These are phyloP conservation scores for Magnaporthiopsis poae DNA, from an alignment of 2,329 filamentous ascomycete genomes.

Conservation along the genomic window DNA sequence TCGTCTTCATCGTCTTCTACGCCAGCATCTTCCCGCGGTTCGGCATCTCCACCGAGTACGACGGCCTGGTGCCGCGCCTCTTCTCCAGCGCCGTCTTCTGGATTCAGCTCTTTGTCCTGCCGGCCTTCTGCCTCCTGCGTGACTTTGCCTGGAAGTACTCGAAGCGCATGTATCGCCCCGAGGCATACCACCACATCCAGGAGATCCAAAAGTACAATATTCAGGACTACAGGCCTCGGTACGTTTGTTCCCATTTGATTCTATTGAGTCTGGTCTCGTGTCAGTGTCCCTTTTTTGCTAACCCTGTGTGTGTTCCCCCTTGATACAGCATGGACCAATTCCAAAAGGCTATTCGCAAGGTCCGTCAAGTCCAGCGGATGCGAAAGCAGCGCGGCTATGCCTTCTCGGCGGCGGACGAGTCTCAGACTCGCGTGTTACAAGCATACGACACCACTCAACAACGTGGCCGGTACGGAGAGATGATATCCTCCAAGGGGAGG, in stretches of 20 bases:
- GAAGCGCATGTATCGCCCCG: conserved; percentile 92
- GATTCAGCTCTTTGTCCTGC: conserved; percentile 74
- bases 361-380: conserved; percentile 96
- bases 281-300: conserved; percentile 12
- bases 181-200: conserved; percentile 95
- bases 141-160: conserved; percentile 96
- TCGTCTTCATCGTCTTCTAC: conserved; percentile 80
- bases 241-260: conserved; percentile 21
- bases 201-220: conserved; percentile 99
- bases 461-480: conserved; percentile 88
- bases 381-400: conserved; percentile 97
- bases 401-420: conserved; percentile 95
- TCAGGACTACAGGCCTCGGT: conserved; percentile 94
- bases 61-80: conserved; percentile 70
- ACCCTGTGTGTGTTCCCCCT: neutral
- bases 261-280: neutral
- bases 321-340: conserved; percentile 89
- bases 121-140: conserved; percentile 70
- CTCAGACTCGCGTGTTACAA: conserved; percentile 86
- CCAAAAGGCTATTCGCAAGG: conserved; percentile 97
- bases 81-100: conserved; percentile 81
- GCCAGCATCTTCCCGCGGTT: conserved; percentile 75
- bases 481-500: conserved; percentile 42
- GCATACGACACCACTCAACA: conserved; percentile 94
- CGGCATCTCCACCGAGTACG: conserved; percentile 72